Conservation (phyloP, 441 rosid species). For the Isatis lusitanica region DNA sequence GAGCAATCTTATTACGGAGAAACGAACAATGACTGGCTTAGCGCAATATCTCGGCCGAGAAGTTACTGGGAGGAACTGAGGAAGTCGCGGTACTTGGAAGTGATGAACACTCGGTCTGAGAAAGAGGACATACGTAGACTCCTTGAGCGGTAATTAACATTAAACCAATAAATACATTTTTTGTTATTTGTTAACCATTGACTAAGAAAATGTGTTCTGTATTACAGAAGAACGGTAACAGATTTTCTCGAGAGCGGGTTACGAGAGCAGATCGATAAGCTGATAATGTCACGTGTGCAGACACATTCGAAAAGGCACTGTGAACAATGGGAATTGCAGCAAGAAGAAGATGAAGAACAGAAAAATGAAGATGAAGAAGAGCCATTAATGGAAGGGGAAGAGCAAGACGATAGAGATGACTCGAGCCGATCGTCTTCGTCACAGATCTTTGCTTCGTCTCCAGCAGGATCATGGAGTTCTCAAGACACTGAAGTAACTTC, state of each 20-base stretch:
- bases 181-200: not conserved
- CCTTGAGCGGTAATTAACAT: constrained; percentile 62
- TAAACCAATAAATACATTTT: not conserved
- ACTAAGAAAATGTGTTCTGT: not conserved
- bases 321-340: constrained; percentile 26
- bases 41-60: constrained; percentile 69
- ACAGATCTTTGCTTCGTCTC: constrained; percentile 46
- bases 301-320: constrained; percentile 35
- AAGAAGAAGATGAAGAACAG: constrained; percentile 32
- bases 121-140: constrained; percentile 69
- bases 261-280: constrained; percentile 57
- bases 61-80: constrained; percentile 87
- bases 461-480: constrained; percentile 58
- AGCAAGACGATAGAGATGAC: constrained; percentile 28
- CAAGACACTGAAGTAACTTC: constrained; percentile 44
- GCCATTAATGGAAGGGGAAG: constrained; percentile 7
- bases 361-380: constrained; percentile 24
- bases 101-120: constrained; percentile 50
- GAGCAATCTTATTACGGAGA: constrained; percentile 31
- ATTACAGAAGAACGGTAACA: constrained; percentile 76
- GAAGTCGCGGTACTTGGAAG: constrained; percentile 68
- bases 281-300: constrained; percentile 53
- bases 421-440: constrained; percentile 33
- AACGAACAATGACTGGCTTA: constrained; percentile 59
- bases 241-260: constrained; percentile 66